These are phyloP conservation scores for Raphanus raphanistrum DNA, from an alignment of 345 rosid genomes.

Conservation along the genomic window DNA sequence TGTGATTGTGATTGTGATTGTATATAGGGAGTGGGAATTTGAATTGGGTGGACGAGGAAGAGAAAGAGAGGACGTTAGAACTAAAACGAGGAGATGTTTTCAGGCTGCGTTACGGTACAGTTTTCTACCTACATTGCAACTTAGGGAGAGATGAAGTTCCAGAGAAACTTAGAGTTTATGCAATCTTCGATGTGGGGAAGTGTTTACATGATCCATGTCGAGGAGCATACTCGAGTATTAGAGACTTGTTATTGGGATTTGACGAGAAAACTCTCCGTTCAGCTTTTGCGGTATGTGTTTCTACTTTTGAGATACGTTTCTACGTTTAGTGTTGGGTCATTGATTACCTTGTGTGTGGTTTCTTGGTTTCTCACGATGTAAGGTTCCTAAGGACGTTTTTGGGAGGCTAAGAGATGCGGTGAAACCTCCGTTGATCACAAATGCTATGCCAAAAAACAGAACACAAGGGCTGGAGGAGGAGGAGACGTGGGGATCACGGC, in stretches of 20 bases:
- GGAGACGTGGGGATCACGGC: constrained; percentile 33
- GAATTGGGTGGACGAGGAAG: constrained; percentile 58
- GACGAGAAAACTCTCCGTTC: constrained; percentile 55
- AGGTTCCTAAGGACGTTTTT: constrained; percentile 53
- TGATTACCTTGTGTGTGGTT: not conserved
- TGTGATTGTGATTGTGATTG: constrained; percentile 7
- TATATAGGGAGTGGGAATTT: constrained; percentile 51
- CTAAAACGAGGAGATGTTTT: constrained; percentile 64
- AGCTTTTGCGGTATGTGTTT: constrained; percentile 59
- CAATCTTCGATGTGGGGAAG: constrained; percentile 45
- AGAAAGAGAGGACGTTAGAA: constrained; percentile 42
- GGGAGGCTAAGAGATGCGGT: constrained; percentile 31
- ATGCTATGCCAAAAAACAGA: constrained; percentile 31
- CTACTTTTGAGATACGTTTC: not conserved
- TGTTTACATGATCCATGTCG: constrained; percentile 44
- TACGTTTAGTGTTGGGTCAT: not conserved
- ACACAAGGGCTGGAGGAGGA: constrained; percentile 1
- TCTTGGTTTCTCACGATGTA: not conserved
- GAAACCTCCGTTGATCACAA: constrained; percentile 42
- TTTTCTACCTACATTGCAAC: constrained; percentile 63
- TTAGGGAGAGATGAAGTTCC: constrained; percentile 36
- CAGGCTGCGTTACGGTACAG: constrained; percentile 59
- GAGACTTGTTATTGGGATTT: constrained; percentile 62
- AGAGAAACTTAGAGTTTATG: constrained; percentile 63
- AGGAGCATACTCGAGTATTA: constrained; percentile 75